Percentiles rank a stretch among this genome's conserved stretches.
Evolutionary conservation across 2,329 filamentous ascomycete genomes (phyloP).

Genomic region (Aspergillus udagawae): DNA sequence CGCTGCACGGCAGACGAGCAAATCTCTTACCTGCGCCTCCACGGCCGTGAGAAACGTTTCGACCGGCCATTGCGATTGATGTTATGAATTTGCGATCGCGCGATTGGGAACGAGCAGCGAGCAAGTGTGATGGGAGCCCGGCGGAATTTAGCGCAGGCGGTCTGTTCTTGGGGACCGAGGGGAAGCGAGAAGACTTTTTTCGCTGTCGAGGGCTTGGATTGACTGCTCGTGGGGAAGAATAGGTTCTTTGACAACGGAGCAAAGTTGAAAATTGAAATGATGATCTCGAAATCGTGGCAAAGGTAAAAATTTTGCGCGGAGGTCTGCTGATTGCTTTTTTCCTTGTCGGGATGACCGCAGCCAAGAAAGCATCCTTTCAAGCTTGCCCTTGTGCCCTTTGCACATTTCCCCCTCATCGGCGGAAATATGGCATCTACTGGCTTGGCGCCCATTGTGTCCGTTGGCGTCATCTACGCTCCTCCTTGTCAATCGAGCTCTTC

Average conservation of each 20-base stretch:
- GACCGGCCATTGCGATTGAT: conserved; percentile 16
- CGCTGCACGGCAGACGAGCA: not conserved
- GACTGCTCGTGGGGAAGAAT: not conserved
- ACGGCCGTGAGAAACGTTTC: conserved; percentile 62
- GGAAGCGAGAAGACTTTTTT: not conserved
- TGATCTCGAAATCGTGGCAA: not conserved
- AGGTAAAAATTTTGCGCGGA: not conserved
- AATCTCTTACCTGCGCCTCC: conserved; percentile 62
- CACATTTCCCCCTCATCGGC: not conserved
- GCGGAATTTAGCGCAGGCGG: not conserved
- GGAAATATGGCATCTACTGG: not conserved
- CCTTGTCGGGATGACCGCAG: not conserved
- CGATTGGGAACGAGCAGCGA: not conserved
- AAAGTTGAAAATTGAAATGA: not conserved
- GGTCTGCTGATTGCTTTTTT: not conserved
- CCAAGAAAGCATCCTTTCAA: not conserved
- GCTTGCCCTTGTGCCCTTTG: not conserved
- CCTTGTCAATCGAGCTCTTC: not conserved
- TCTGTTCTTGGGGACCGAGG: not conserved
- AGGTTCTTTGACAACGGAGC: not conserved
- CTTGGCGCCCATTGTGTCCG: not conserved
- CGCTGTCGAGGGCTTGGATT: not conserved
- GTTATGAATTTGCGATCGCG: not conserved
- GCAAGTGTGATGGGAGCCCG: not conserved
- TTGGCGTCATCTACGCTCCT: not conserved